Evolutionary conservation across 2,329 filamentous ascomycete genomes (phyloP), one percentile per base, ranked within the genome.

Genomic region (Parastagonospora nodorum): DNA sequence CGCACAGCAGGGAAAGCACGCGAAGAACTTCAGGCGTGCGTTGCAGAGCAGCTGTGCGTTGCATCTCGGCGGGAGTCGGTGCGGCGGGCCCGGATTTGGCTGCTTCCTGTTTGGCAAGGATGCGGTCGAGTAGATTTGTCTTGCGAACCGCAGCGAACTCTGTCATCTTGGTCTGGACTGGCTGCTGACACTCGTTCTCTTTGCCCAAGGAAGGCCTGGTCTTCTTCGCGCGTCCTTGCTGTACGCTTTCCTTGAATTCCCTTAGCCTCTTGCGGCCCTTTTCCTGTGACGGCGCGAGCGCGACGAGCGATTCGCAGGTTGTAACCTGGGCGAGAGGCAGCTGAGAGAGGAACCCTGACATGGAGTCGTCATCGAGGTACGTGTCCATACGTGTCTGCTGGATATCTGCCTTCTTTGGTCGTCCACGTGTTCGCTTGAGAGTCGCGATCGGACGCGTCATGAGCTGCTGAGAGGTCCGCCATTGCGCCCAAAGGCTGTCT

Each of bases 181-280:
- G 61, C 15, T 64, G 60, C 39, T 56, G 61, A 12, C 57, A 50
- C 40, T 63, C 63, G 57, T 72, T 72, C 41, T 72, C 69, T 39
- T 73, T 73, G 28, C 66, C 69, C 7, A 54, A 50, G 1, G 49
- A 55, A 27, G 63, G 63, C 15, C 64, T 60, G 1, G 66, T 50
- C 55, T 69, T 67, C 57, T 72, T 71, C 14, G 63, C 42, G 47
- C 71, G 58, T 19, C 68, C 67, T 30, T 73, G 64, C 33, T 67
- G 62, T n/a, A 88, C 80, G 52, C 79, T 84, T 42, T 81, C 79
- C 71, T 87, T 89, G 60, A 92, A 78, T 42, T 88, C 85, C 50
- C 85, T 80, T n/a, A 92, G 78, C 7, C 86, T 82, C 51, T 82
- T 83, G 58, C 89, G 86, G 28, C 88, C 88, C 64, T 86, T 89